Evolutionary conservation across 1,284 basidiomycete species (phyloP), one percentile per base, ranked within the genome.

Genomic region (Exobasidium cylindrosporum): DNA sequence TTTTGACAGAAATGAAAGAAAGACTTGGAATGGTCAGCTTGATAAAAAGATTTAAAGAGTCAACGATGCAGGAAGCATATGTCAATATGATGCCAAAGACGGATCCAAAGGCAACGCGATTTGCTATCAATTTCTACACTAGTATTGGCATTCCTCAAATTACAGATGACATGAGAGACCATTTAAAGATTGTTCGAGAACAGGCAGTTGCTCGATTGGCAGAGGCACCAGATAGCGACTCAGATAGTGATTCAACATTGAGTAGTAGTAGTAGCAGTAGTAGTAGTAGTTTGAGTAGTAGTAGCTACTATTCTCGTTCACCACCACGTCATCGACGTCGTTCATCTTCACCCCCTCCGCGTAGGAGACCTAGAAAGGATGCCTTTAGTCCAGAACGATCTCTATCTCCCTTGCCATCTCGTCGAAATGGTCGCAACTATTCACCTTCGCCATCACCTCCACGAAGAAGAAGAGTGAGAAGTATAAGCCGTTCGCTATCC

Each of bases 111-210:
- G 90, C 97, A 76, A 97, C 95, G 0, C 86, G 95, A 49, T 98
- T 98, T 83, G 87, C 92, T 4, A 97, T 98, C 87, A 98, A 98
- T 80, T 97, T 95, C 83, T 79, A 77, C 35, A 98, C 95, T 1
- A 92, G 90, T 78, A 89, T 98, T 70, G 92, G 92, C 0, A 77
- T 97, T 62, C 96, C 96, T 63, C 84, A 86, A 7, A 81, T 97
- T 63, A 98, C 95, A 0, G 95, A 98, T 81, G 89, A 90, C 31
- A 97, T 98, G 95, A 85, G 95, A 77, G 92, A 94, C 78, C 92
- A 93, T 78, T 83, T 98, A 62, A 92, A 93, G 89, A 93, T 94
- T 72, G 92, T 92, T 1, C 92, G 93, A 76, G 92, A 97, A 81
- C 88, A 91, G 17, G 88, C 91, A 50, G 71, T 74, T 10, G 75